Conservation (phyloP, 495 filamentous ascomycete genomes). For the Friedmanniomyces simplex region DNA sequence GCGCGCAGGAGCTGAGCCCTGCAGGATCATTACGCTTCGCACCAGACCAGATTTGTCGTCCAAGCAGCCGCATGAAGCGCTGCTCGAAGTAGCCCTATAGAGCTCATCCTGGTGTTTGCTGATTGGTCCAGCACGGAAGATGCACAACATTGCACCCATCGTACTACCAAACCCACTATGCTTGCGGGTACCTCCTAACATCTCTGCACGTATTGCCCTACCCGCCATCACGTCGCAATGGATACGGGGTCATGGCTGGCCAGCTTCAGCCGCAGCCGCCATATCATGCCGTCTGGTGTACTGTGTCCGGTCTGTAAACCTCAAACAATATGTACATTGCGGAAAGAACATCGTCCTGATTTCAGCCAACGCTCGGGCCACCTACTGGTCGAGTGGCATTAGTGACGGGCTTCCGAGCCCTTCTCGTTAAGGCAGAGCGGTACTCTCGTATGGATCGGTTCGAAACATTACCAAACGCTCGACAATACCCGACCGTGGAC, state of each 20-base stretch:
- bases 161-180: too few relatives aligned
- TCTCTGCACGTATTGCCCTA: background rate
- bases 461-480: background rate
- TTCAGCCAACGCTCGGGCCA: background rate
- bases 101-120: background rate
- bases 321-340: background rate
- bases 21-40: background rate
- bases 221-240: background rate
- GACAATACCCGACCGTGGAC: background rate
- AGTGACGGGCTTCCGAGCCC: background rate
- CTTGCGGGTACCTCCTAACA: too few relatives aligned
- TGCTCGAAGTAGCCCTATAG: background rate
- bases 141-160: too few relatives aligned
- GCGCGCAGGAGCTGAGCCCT: background rate
- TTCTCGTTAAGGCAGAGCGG: background rate
- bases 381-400: background rate
- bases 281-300: background rate
- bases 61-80: background rate
- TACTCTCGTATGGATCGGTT: background rate
- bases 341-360: too few relatives aligned
- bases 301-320: background rate
- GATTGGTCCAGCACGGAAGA: background rate
- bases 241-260: background rate
- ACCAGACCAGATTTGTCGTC: background rate
- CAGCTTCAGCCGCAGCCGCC: background rate